Evolutionary conservation across 257 asterid species (phyloP), one percentile per base, ranked within the genome.

Genomic region (Gentiana straminea): DNA sequence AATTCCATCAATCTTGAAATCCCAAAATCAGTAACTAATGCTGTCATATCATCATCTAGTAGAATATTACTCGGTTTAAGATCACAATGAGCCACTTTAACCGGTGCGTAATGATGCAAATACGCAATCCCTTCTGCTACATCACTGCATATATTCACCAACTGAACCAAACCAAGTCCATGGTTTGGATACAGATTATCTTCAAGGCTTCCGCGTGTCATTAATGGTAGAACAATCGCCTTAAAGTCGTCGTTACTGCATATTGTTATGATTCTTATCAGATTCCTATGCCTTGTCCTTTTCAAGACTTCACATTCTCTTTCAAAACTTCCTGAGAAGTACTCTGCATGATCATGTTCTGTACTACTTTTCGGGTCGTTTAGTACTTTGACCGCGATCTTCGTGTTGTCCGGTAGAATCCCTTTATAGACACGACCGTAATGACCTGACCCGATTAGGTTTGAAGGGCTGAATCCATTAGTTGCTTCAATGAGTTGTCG

Each of bases 51-150:
- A 2, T 74, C 72, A 7, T 89, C 92, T 1, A 89, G 81, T 13
- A 89, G 86, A 59, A 89, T 86, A 55, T 89, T 89, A 71, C 97
- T 86, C 6, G 95, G 97, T 43, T 89, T 89, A 1, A 89, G 78
- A 57, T 89, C 97, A 62, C 97, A 83, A 33, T 89, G 94, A 69
- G 80, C 89, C 0, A 89, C 89, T 60, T 63, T 78, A 6, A 83
- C 70, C 0, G 92, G 95, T 2, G 95, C 78, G 64, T 78, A 55
- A 73, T 89, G 89, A 47, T 89, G 97, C 66, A 89, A 64, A 67
- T 89, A 86, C 33, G 94, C 84, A 59, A 82, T 67, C 37, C 91
- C 97, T 70, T 88, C 86, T 1, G 94, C 94, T 5, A 88, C 88
- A 68, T 88, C 88, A 39, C 79, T 77, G 75, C 88, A 84, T 32